Evolutionary conservation across 2,329 filamentous ascomycete species (phyloP), one percentile per base, ranked within the genome.

Genomic region (Claviceps spartinae): DNA sequence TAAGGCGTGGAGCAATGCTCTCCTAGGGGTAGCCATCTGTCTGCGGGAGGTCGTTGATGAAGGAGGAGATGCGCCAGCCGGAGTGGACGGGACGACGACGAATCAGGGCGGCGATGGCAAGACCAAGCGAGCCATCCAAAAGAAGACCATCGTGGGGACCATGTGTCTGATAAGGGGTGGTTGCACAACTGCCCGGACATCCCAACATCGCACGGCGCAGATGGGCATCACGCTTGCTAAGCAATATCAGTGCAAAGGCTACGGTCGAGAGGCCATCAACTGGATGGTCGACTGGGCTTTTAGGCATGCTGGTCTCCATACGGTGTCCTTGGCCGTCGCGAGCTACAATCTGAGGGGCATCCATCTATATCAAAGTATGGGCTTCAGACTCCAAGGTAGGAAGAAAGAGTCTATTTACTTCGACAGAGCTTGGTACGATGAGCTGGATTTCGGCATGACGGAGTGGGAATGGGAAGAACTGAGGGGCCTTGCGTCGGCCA

Each of bases 271-370:
- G 58, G 69, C 71, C 4, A 69, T 76, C 52, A 60, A 62, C 34
- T 77, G 72, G 72, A 66, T 62, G 7, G 56, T 74, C 18, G 64
- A 70, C 47, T 76, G 71, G 66, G 68, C 68, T 0, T 77, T 76
- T 57, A 55, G 55, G 34, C 62, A 64, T 34, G 70, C 63, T 3
- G 69, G 68, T 9, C 55, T 76, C 62, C 73, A 76, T 55, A 62
- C 67, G 9, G 65, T 76, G 30, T 61, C 60, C 38, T 64, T 76
- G 14, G 57, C 60, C 7, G 66, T 65, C 5, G 68, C 71, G 42
- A 67, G 60, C 14, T 76, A 64, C 57, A 76, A 75, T 53, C 58
- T 61, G 40, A 63, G 69, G 1, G 73, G 70, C 1, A 51, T 65
- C 4, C 61, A 63, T 18, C 54, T 76, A 58, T 76, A 75, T 58